Percentiles rank a stretch among this genome's conserved stretches.
These are phyloP conservation scores for Sphaerosporella brunnea DNA, from an alignment of 495 filamentous ascomycete species.

Conservation along the genomic window DNA sequence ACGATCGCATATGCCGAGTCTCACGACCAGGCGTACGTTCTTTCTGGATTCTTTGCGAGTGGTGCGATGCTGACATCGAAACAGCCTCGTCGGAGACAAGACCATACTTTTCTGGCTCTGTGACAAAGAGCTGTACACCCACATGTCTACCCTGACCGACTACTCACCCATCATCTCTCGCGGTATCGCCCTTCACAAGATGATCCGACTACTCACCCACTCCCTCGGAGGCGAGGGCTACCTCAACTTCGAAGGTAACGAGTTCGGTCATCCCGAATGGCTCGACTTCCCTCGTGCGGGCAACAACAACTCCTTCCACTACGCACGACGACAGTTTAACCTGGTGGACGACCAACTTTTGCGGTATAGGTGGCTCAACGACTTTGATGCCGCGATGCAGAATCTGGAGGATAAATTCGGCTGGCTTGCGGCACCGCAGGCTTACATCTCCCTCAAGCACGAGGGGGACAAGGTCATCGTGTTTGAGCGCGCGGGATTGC, in stretches of 20 bases:
- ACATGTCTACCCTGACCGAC: constrained; percentile 76
- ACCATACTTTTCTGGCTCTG: constrained; percentile 93
- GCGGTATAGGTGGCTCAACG: constrained; percentile 81
- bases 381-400: constrained; percentile 90
- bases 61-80: no score
- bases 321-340: constrained; percentile 88
- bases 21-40: constrained; percentile 89
- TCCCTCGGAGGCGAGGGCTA: constrained; percentile 91
- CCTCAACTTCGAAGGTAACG: constrained; percentile 96
- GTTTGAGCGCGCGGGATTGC: constrained; percentile 75
- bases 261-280: constrained; percentile 98
- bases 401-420: constrained; percentile 68
- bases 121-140: constrained; percentile 90
- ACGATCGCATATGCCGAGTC: constrained; percentile 95
- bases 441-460: constrained; percentile 85
- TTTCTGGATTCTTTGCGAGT: no score
- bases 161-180: constrained; percentile 81
- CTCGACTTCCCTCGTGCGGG: constrained; percentile 92
- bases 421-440: constrained; percentile 76
- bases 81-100: constrained; percentile 93
- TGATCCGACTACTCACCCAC: constrained; percentile 90
- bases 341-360: constrained; percentile 70
- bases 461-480: constrained; percentile 88
- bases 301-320: constrained; percentile 93
- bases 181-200: constrained; percentile 84